Evolutionary conservation across 495 filamentous ascomycete species (phyloP), one percentile per base, ranked within the genome.

Genomic region (Letharia columbiana): DNA sequence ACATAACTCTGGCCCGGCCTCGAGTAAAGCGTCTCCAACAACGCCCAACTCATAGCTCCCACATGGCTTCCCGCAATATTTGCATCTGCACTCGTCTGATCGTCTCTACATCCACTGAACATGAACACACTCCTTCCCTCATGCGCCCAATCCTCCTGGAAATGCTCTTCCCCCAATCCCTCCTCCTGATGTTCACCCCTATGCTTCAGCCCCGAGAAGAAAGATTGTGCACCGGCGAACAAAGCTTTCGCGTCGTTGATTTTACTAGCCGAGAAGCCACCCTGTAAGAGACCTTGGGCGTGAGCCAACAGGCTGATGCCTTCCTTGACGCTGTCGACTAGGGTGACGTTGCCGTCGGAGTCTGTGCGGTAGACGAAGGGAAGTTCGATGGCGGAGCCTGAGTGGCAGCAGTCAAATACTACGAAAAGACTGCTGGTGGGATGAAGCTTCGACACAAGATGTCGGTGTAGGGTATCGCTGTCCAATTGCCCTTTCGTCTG

Each of bases 401-500:
- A 82, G 69, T 87, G 84, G 72, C 84, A 87, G 75, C 83, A 87
- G 70, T 87, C 84, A 66, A 87, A 82, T 37, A 87, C 72, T 60
- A 86, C 78, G 64, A 83, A 83, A 33, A 87, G 76, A 7, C 80
- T 80, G 60, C 77, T 79, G 12, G 67, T 74, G 0, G 81, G 77
- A 40, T 78, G 77, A 75, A 87, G 76, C 9, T 77, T 75, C 0
- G 80, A 80, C 61, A 87, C 79, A 52, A 87, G 78, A 35, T 72
- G 73, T 61, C 75, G 76, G 69, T 87, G 84, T 66, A 78, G 75
- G 31, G 76, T 75, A 66, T 81, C 78, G 67, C 79, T 82, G 23
- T 76, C 76, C 37, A 86, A 77, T 67, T 86, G 83, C 9, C 83
- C 83, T 44, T 71, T 73, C 12, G 66, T 65, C 67, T 76, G 72